Evolutionary conservation across 345 rosid genomes (phyloP).

Genomic region (Bruguiera gymnorhiza): DNA sequence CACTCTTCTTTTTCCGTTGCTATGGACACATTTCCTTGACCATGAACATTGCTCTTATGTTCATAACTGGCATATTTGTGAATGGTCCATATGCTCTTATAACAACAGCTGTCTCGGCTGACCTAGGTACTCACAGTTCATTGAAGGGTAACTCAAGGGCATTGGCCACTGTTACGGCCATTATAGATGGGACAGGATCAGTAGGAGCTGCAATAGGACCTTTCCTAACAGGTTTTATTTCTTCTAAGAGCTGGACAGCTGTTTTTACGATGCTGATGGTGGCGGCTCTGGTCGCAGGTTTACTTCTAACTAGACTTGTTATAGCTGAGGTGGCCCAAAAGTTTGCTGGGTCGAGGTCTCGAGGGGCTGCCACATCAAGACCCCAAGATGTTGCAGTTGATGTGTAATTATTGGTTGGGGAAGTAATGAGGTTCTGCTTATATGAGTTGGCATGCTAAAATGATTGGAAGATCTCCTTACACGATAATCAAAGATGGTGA

Average conservation of each 20-base stretch:
- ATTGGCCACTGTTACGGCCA: constrained; percentile 93
- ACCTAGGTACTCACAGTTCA: constrained; percentile 91
- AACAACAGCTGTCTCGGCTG: constrained; percentile 95
- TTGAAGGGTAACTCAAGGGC: constrained; percentile 85
- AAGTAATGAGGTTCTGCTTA: background rate
- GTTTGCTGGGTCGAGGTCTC: constrained; percentile 49
- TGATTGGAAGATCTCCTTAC: constrained; percentile 18
- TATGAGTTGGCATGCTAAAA: constrained; percentile 6
- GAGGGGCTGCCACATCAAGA: constrained; percentile 20
- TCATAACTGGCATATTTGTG: constrained; percentile 82
- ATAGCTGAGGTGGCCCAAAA: constrained; percentile 72
- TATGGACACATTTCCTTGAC: constrained; percentile 71
- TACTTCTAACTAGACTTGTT: constrained; percentile 71
- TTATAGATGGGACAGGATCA: constrained; percentile 96
- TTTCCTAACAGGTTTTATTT: constrained; percentile 78
- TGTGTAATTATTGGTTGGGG: constrained; percentile 15
- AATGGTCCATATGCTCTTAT: constrained; percentile 94
- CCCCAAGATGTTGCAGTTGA: constrained; percentile 16
- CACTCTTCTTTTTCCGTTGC: constrained; percentile 72
- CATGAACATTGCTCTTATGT: constrained; percentile 62
- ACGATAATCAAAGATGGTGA: constrained; percentile 11
- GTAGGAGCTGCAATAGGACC: constrained; percentile 99
- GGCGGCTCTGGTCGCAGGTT: constrained; percentile 76
- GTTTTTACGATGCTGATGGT: constrained; percentile 94
- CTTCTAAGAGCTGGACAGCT: constrained; percentile 76